Conservation (phyloP, 1,284 basidiomycete species). For the Cryptococcus sp. region DNA sequence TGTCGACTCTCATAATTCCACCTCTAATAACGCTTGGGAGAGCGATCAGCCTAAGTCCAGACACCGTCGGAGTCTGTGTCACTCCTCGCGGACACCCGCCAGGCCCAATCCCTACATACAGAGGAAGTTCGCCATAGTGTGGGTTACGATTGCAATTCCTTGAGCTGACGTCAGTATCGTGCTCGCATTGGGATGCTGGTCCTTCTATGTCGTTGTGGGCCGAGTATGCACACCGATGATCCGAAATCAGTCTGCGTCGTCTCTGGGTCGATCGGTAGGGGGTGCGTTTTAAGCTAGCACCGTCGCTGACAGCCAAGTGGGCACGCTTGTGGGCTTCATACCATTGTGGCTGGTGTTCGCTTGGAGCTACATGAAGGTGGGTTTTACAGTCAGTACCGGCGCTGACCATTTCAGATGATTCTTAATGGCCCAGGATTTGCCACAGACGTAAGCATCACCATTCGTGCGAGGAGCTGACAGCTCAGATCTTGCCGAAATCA, state of each 20-base stretch:
- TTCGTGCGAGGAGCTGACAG: constrained; percentile 1
- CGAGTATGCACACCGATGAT: constrained; percentile 68
- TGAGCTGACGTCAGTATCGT: constrained; percentile 24
- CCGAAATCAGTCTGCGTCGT: constrained; percentile 51
- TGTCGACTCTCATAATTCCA: not conserved
- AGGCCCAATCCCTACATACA: constrained; percentile 32
- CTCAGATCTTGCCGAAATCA: constrained; percentile 46
- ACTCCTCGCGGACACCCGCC: constrained; percentile 8
- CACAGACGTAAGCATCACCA: constrained; percentile 59
- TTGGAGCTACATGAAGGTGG: constrained; percentile 70
- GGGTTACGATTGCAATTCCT: constrained; percentile 7
- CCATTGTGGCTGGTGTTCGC: constrained; percentile 67
- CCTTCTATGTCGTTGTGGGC: constrained; percentile 69
- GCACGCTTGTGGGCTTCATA: constrained; percentile 62
- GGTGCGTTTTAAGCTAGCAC: constrained; percentile 57
- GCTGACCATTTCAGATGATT: constrained; percentile 55
- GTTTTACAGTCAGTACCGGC: constrained; percentile 11
- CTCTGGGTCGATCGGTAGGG: constrained; percentile 59
- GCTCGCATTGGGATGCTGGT: constrained; percentile 38
- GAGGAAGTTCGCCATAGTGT: constrained; percentile 37
- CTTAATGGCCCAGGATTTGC: constrained; percentile 70
- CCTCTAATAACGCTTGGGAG: too few species aligned
- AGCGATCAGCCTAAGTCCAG: not conserved
- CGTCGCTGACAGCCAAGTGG: constrained; percentile 55
- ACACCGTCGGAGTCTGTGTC: not conserved